Evolutionary conservation across 164 flowering plant species (phyloP).

Genomic region (Annona cherimola): DNA sequence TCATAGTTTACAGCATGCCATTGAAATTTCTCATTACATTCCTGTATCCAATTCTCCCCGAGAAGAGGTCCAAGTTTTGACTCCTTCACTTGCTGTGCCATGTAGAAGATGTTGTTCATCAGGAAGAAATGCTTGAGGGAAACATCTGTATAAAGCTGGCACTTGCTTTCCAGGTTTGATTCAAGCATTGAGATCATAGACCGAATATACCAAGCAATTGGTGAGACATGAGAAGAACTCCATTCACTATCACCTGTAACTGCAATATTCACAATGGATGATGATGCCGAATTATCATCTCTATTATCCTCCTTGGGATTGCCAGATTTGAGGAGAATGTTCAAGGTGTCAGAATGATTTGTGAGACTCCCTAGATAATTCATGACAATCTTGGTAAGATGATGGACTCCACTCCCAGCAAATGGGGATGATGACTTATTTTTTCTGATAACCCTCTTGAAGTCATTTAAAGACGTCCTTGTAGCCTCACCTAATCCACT

Average conservation of each 20-base stretch:
- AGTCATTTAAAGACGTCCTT: not conserved
- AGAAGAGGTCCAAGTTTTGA: slow-evolving; percentile 49
- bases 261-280: slow-evolving; percentile 22
- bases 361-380: slow-evolving; percentile 3
- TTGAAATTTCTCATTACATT: slow-evolving; percentile 55
- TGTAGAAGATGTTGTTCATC: slow-evolving; percentile 77
- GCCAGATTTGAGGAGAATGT: slow-evolving; percentile 32
- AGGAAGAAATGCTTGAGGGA: slow-evolving; percentile 53
- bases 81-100: slow-evolving; percentile 55
- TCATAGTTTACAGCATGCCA: slow-evolving; percentile 62
- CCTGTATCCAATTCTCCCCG: slow-evolving; percentile 67
- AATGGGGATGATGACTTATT: not conserved
- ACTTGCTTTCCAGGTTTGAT: slow-evolving; percentile 40
- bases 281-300: slow-evolving; percentile 16
- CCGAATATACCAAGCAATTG: slow-evolving; percentile 40
- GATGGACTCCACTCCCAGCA: slow-evolving; percentile 7
- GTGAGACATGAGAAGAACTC: slow-evolving; percentile 22
- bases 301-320: slow-evolving; percentile 13
- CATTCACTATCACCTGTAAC: slow-evolving; percentile 24
- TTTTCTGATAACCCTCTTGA: not conserved
- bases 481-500: slow-evolving; percentile 4
- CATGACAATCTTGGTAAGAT: slow-evolving; percentile 9
- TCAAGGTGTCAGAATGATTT: slow-evolving; percentile 4
- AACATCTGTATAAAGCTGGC: slow-evolving; percentile 47
- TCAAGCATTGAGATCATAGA: slow-evolving; percentile 35